Evolutionary conservation across 441 rosid species (phyloP).

Genomic region (Theobroma grandiflorum): DNA sequence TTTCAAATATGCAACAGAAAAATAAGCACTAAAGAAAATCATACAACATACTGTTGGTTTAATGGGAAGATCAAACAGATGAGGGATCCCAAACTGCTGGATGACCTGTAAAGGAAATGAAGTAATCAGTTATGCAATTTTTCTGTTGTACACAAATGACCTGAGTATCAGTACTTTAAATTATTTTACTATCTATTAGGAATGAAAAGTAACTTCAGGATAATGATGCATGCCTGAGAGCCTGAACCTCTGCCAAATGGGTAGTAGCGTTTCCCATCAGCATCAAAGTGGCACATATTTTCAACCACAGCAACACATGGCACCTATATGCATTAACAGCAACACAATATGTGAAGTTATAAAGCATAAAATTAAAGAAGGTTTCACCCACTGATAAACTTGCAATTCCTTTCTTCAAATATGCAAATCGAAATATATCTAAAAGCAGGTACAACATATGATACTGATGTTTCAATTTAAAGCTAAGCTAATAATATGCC

Average conservation of each 20-base stretch:
- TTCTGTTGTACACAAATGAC: neutral
- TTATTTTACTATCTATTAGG: slow-evolving; percentile 10
- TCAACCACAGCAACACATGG: slow-evolving; percentile 97
- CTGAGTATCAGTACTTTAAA: neutral
- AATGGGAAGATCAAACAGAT: slow-evolving; percentile 96
- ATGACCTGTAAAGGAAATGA: slow-evolving; percentile 68
- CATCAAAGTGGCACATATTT: slow-evolving; percentile 98
- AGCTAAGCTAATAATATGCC: slow-evolving; percentile 9
- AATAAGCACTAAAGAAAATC: slow-evolving; percentile 22
- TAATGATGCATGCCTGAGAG: slow-evolving; percentile 66
- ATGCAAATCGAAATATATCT: neutral
- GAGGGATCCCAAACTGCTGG: slow-evolving; percentile 95
- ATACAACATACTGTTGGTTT: slow-evolving; percentile 73
- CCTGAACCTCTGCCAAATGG: slow-evolving; percentile 99
- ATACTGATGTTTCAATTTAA: neutral
- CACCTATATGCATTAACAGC: slow-evolving; percentile 57
- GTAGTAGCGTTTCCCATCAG: slow-evolving; percentile 93
- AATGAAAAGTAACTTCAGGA: slow-evolving; percentile 21
- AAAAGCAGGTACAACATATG: neutral
- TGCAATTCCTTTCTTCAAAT: neutral
- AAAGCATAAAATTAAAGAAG: neutral
- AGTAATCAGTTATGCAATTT: slow-evolving; percentile 28
- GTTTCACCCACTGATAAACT: slow-evolving; percentile 24
- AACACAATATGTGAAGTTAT: slow-evolving; percentile 22
- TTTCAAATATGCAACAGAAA: slow-evolving; percentile 9